A percentile compares a stretch with the other conserved stretches of the same genome.
phyloP scores from a whole-genome alignment of 331 rosid genomes.

The Pyracantha coccinea region DNA sequence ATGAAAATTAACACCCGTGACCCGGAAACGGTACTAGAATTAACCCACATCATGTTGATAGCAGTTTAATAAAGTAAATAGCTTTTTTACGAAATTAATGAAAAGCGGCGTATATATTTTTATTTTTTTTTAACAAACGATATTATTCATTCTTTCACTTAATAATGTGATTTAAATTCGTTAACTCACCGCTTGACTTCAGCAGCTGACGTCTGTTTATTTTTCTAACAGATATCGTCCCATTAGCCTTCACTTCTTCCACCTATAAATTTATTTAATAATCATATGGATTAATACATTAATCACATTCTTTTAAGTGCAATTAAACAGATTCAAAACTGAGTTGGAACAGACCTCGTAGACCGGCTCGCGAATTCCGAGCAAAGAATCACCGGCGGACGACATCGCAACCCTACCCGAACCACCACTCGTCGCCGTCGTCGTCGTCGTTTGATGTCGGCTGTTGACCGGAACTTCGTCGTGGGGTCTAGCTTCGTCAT shows the following conservation, averaged over 20 bases:
- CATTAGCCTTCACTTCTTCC: slow-evolving; percentile 75
- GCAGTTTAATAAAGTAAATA: neutral
- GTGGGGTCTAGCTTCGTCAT: slow-evolving; percentile 15
- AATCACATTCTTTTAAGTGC: neutral
- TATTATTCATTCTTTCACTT: too few relatives aligned
- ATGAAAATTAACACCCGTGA: slow-evolving; percentile 1
- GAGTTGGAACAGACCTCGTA: slow-evolving; percentile 49
- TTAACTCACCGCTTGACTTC: slow-evolving; percentile 68
- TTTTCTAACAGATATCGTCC: slow-evolving; percentile 60
- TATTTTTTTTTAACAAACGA: too few relatives aligned
- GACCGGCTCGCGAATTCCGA: slow-evolving; percentile 90
- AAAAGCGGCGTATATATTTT: too few relatives aligned
- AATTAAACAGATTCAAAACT: neutral
- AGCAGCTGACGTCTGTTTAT: slow-evolving; percentile 88
- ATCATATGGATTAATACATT: neutral
- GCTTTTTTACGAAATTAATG: too few relatives aligned
- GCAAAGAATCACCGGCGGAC: slow-evolving; percentile 50
- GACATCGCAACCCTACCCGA: slow-evolving; percentile 31
- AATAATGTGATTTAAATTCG: too few relatives aligned
- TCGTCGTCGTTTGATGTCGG: neutral
- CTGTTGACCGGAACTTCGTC: slow-evolving; percentile 11
- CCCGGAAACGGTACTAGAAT: neutral
- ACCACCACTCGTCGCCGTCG: neutral
- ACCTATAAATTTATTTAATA: slow-evolving; percentile 35
- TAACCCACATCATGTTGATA: neutral